A percentile compares a stretch with the other conserved stretches of the same genome.
Conservation (phyloP, 1,139 yeast genomes). For the Taiozyma sp. region DNA sequence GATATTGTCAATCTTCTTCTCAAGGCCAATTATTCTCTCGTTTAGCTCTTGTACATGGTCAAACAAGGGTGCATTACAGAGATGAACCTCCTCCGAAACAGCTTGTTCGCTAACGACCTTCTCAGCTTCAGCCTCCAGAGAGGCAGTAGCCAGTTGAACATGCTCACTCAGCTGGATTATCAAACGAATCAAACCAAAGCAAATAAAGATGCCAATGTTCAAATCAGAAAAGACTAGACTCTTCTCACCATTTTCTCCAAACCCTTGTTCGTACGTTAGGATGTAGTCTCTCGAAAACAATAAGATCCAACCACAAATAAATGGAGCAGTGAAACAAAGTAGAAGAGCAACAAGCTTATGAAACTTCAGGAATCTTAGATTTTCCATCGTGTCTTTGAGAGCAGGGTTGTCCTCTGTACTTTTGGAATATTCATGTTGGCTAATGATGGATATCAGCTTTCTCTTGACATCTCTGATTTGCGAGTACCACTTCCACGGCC, state of each 20-base stretch:
- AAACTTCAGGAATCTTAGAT: conserved; percentile 2
- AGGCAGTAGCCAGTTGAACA: conserved; percentile 15
- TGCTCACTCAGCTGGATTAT: conserved; percentile 16
- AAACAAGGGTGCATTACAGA: not conserved
- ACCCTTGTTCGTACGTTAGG: not conserved
- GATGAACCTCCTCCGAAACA: not conserved
- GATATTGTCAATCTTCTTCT: conserved; percentile 2
- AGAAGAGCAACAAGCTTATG: conserved; percentile 8
- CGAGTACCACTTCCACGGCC: conserved; percentile 22
- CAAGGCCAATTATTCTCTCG: not conserved
- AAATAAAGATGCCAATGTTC: conserved; percentile 18
- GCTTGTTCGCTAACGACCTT: conserved; percentile 3
- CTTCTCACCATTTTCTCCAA: not conserved
- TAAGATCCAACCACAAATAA: conserved; percentile 12
- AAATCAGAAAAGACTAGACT: conserved; percentile 12
- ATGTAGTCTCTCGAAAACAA: conserved; percentile 12
- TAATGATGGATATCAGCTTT: conserved; percentile 7
- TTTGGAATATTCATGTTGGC: not conserved
- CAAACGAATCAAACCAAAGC: conserved; percentile 16
- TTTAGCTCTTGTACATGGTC: not conserved
- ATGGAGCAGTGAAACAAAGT: conserved; percentile 11
- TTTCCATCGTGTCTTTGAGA: conserved; percentile 1
- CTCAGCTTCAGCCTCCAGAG: conserved; percentile 11
- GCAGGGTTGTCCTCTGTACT: not conserved
- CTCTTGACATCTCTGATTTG: conserved; percentile 12